phyloP scores from a whole-genome alignment of 106 monocot genomes.

The Gastrodia elata region DNA sequence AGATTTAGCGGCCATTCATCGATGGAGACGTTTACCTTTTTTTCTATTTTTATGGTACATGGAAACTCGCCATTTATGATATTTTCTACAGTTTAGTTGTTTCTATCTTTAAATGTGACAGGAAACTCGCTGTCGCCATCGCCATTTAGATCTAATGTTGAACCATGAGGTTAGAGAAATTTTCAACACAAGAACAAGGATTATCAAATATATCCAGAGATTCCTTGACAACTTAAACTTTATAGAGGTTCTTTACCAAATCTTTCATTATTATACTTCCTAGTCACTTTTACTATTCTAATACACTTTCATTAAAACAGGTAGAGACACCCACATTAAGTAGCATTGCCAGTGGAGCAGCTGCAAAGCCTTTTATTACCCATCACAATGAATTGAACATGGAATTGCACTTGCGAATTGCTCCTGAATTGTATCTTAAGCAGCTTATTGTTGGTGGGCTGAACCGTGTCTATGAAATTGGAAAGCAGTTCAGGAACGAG shows the following conservation, averaged over 20 bases:
- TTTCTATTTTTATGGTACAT: background rate
- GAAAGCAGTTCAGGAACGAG: conserved; percentile 95
- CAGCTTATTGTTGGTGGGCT: conserved; percentile 84
- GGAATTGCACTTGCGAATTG: conserved; percentile 85
- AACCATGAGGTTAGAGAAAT: conserved; percentile 87
- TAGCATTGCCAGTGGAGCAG: conserved; percentile 95
- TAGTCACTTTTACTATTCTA: background rate
- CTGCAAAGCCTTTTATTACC: conserved; percentile 86
- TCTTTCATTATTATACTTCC: background rate
- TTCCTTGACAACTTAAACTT: conserved; percentile 70
- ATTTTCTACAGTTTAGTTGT: background rate
- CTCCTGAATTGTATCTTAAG: conserved; percentile 86
- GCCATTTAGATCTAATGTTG: conserved; percentile 85
- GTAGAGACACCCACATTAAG: conserved; percentile 99
- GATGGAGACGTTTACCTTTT: too few relatives aligned
- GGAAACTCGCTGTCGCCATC: conserved; percentile 92
- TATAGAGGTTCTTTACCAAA: conserved; percentile 53
- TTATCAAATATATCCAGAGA: conserved; percentile 49
- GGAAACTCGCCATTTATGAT: background rate
- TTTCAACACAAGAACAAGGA: conserved; percentile 70
- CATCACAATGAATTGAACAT: conserved; percentile 93
- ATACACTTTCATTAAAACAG: conserved; percentile 21
- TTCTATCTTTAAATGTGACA: conserved; percentile 11
- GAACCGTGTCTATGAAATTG: conserved; percentile 93
- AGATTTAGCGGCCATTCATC: too few relatives aligned